Evolutionary conservation across 352 stramenopile genomes (phyloP).

Genomic region (Phytopythium sindhum): DNA sequence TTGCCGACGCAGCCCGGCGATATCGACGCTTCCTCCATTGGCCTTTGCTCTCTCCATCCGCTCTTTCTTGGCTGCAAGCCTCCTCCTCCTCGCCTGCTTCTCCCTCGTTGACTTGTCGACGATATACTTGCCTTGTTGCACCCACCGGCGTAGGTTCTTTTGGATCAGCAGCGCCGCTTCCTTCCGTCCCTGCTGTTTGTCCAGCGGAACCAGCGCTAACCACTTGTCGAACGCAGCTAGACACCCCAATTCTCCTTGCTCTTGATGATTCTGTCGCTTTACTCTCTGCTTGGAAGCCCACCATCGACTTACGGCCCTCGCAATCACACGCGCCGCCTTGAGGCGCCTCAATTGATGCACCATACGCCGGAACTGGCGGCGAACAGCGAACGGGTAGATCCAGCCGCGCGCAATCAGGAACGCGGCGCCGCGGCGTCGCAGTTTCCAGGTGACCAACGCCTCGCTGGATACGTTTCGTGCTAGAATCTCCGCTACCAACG

Average conservation of each 20-base stretch:
- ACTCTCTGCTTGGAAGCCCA: slow-evolving; percentile 5
- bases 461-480: slow-evolving; percentile 34
- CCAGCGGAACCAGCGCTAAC: slow-evolving; percentile 16
- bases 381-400: slow-evolving; percentile 43
- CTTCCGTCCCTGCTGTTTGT: slow-evolving; percentile 17
- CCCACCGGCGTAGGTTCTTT: slow-evolving; percentile 42
- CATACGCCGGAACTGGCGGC: slow-evolving; percentile 25
- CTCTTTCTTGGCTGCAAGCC: slow-evolving; percentile 25
- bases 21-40: background rate
- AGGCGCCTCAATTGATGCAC: slow-evolving; percentile 17
- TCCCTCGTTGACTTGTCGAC: slow-evolving; percentile 20
- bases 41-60: background rate
- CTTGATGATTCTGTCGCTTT: background rate
- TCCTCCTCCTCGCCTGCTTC: slow-evolving; percentile 25
- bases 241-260: background rate
- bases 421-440: slow-evolving; percentile 39
- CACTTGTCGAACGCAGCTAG: slow-evolving; percentile 19
- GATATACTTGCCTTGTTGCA: slow-evolving; percentile 39
- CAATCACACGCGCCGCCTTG: slow-evolving; percentile 18
- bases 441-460: slow-evolving; percentile 37
- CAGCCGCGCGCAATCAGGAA: slow-evolving; percentile 39
- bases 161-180: slow-evolving; percentile 37
- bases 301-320: slow-evolving; percentile 17
- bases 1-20: background rate
- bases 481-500: slow-evolving; percentile 28